These are phyloP conservation scores for Hanseniaspora jakobsenii DNA, from an alignment of 805 yeast species.

Conservation along the genomic window DNA sequence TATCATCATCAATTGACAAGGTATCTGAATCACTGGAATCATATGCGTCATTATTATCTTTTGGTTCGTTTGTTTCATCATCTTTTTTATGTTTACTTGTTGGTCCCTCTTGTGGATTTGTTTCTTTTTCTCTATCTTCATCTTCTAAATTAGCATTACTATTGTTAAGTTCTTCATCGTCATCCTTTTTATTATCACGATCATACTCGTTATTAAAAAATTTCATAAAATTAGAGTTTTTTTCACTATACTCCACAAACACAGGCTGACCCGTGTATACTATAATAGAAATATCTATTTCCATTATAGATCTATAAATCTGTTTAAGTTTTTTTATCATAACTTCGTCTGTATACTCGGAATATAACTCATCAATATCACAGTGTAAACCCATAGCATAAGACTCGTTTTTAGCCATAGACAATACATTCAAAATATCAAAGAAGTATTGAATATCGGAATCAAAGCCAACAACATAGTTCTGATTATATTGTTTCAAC, in stretches of 20 bases:
- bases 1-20: background rate
- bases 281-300: background rate
- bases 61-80: background rate
- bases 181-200: too few relatives aligned
- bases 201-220: too few relatives aligned
- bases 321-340: background rate
- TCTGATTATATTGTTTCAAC: slow-evolving; percentile 1
- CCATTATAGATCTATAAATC: background rate
- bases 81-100: too few relatives aligned
- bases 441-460: background rate
- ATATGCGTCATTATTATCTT: too few relatives aligned
- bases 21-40: background rate
- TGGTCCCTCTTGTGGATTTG: too few relatives aligned
- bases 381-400: background rate
- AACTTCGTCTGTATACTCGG: background rate
- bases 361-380: background rate
- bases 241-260: background rate
- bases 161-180: background rate
- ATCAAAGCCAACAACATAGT: background rate
- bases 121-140: too few relatives aligned
- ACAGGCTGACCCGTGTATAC: slow-evolving; percentile 5
- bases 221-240: too few relatives aligned
- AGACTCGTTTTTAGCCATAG: background rate
- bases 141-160: too few relatives aligned
- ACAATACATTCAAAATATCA: slow-evolving; percentile 4